Percentiles rank a stretch among this genome's conserved stretches.
phyloP scores from a whole-genome alignment of 2,329 filamentous ascomycete species.

The Bretziella fagacearum region DNA sequence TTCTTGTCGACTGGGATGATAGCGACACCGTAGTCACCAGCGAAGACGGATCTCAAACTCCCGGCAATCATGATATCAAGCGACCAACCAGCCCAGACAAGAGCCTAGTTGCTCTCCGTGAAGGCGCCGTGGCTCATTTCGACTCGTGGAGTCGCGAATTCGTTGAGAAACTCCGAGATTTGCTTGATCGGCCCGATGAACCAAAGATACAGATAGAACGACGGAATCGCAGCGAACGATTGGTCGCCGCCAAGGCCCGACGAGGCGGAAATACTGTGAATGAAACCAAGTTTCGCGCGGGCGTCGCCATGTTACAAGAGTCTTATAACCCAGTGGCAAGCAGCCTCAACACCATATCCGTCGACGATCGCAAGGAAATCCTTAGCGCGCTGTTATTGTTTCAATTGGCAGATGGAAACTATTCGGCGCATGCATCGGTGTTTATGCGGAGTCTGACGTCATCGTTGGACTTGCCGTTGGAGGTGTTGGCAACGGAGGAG shows the following conservation, averaged over 20 bases:
- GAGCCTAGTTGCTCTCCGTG: constrained; percentile 14
- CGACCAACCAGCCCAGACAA: background rate
- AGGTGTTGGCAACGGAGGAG: constrained; percentile 51
- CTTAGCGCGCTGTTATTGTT: constrained; percentile 55
- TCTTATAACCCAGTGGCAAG: constrained; percentile 37
- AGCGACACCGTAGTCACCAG: background rate
- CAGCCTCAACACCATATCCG: constrained; percentile 38
- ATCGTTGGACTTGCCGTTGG: constrained; percentile 44
- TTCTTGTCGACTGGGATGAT: constrained; percentile 13
- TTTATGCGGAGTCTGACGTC: constrained; percentile 52
- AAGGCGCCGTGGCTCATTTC: constrained; percentile 11
- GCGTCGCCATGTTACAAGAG: constrained; percentile 30
- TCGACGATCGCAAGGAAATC: constrained; percentile 42
- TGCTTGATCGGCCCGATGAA: constrained; percentile 18
- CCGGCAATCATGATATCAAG: constrained; percentile 8
- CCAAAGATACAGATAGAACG: constrained; percentile 31
- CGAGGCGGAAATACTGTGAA: constrained; percentile 22
- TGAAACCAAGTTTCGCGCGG: constrained; percentile 19
- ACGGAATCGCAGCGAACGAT: constrained; percentile 27
- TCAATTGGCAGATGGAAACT: constrained; percentile 54
- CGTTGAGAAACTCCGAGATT: constrained; percentile 10
- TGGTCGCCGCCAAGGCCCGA: constrained; percentile 17
- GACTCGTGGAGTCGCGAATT: constrained; percentile 12
- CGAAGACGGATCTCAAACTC: constrained; percentile 6
- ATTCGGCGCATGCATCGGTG: constrained; percentile 55